A percentile compares a stretch with the other conserved stretches of the same genome.
Conservation (phyloP, 2,329 filamentous ascomycete species). For the Fusarium ramigenum region DNA sequence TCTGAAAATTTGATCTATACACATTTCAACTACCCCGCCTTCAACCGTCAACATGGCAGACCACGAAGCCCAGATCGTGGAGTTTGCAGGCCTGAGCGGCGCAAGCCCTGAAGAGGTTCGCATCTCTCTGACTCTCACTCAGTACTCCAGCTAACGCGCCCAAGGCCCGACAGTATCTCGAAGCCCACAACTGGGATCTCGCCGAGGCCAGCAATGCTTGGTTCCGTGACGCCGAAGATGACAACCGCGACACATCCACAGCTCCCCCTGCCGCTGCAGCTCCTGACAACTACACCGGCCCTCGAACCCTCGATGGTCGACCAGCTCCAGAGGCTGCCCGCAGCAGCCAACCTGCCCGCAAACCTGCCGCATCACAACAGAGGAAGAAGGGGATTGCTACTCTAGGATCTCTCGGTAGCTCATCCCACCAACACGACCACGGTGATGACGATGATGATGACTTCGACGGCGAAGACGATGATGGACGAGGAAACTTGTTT, state of each 20-base stretch:
- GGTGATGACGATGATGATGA: slow-evolving; percentile 70
- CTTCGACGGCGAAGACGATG: slow-evolving; percentile 64
- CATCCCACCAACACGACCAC: slow-evolving; percentile 60
- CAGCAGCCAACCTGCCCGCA: slow-evolving; percentile 47
- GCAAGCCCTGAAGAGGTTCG: slow-evolving; percentile 43
- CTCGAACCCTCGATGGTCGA: slow-evolving; percentile 70
- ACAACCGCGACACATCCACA: slow-evolving; percentile 57
- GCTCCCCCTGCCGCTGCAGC: slow-evolving; percentile 46
- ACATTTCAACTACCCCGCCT: slow-evolving; percentile 36
- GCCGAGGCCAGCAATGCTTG: slow-evolving; percentile 69
- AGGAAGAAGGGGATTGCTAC: slow-evolving; percentile 71
- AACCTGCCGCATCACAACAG: slow-evolving; percentile 48
- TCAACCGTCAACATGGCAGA: slow-evolving; percentile 44
- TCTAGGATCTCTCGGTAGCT: slow-evolving; percentile 63
- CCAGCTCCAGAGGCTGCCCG: slow-evolving; percentile 58
- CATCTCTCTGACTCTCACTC: accelerated
- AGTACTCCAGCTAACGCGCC: neutral
- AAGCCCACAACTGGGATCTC: slow-evolving; percentile 72
- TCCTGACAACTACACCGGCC: slow-evolving; percentile 63
- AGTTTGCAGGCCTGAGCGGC: slow-evolving; percentile 44
- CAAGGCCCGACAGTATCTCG: slow-evolving; percentile 74
- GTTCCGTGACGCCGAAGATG: slow-evolving; percentile 62
- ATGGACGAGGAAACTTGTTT: slow-evolving; percentile 75
- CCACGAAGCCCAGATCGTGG: slow-evolving; percentile 40
- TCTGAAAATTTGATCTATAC: neutral